A percentile compares a stretch with the other conserved stretches of the same genome.
These are phyloP conservation scores for Pseudogymnoascus sp. DNA, from an alignment of 2,329 filamentous ascomycete genomes.

Conservation along the genomic window DNA sequence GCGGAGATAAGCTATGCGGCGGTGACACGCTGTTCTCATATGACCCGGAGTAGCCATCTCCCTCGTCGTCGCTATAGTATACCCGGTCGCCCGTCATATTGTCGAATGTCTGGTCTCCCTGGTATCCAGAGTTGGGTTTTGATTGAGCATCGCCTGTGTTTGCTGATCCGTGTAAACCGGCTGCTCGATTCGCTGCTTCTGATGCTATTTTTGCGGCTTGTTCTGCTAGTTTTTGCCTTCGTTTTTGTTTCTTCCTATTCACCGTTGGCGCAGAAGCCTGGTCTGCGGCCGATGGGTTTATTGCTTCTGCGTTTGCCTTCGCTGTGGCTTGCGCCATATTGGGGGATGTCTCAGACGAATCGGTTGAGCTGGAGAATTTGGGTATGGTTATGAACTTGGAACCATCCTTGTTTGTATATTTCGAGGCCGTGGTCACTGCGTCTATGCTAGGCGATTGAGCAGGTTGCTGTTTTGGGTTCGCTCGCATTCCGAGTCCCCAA, in stretches of 20 bases:
- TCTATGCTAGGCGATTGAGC: slow-evolving; percentile 43
- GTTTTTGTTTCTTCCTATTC: slow-evolving; percentile 94
- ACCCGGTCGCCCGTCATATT: slow-evolving; percentile 37
- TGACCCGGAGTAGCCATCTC: slow-evolving; percentile 27
- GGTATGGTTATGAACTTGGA: slow-evolving; percentile 61
- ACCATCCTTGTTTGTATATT: slow-evolving; percentile 60
- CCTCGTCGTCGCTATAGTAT: slow-evolving; percentile 47
- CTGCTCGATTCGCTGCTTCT: slow-evolving; percentile 12
- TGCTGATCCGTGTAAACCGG: background rate
- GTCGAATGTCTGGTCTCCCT: slow-evolving; percentile 30
- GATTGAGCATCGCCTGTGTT: background rate
- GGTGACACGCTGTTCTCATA: slow-evolving; percentile 27
- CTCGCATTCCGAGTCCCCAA: slow-evolving; percentile 36
- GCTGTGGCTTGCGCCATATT: slow-evolving; percentile 30
- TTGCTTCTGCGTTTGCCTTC: slow-evolving; percentile 25
- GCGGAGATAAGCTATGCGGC: slow-evolving; percentile 20
- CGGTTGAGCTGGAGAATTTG: slow-evolving; percentile 40
- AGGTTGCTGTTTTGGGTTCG: slow-evolving; percentile 44
- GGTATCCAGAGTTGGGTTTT: slow-evolving; percentile 3
- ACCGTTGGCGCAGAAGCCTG: slow-evolving; percentile 42
- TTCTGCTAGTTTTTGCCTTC: slow-evolving; percentile 73
- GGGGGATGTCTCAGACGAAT: slow-evolving; percentile 47
- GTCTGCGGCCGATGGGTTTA: slow-evolving; percentile 21
- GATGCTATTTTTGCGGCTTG: slow-evolving; percentile 32
- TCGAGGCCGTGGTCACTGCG: slow-evolving; percentile 40